Percentiles rank a stretch among this genome's conserved stretches.
phyloP scores from a whole-genome alignment of 495 filamentous ascomycete genomes.

The Platismatia glauca region DNA sequence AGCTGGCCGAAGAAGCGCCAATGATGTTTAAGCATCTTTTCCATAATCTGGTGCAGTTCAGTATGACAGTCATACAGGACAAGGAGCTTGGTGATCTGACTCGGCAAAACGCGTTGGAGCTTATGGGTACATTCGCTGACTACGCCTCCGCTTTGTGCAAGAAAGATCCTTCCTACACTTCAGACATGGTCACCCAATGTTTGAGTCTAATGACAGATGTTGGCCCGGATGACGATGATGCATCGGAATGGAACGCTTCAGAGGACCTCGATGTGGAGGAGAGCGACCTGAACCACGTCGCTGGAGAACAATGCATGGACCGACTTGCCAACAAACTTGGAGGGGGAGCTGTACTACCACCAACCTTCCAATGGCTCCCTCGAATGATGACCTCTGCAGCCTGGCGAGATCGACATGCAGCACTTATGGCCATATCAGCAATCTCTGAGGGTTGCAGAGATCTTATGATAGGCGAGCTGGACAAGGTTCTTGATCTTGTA shows the following conservation, averaged over 20 bases:
- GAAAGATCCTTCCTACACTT: conserved; percentile 82
- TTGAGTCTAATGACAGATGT: conserved; percentile 99
- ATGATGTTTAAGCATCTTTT: conserved; percentile 96
- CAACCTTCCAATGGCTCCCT: conserved; percentile 95
- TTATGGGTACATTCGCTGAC: conserved; percentile 98
- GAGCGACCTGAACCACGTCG: conserved; percentile 95
- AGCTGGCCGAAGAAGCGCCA: conserved; percentile 80
- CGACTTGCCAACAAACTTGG: conserved; percentile 95
- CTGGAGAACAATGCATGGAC: conserved; percentile 98
- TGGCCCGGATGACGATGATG: conserved; percentile 89
- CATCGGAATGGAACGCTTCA: conserved; percentile 81
- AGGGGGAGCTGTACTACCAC: conserved; percentile 72
- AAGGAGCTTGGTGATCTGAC: conserved; percentile 86
- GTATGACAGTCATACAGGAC: conserved; percentile 84
- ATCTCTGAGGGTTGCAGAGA: conserved; percentile 97
- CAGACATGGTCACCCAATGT: conserved; percentile 97
- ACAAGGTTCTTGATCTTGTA: conserved; percentile 87
- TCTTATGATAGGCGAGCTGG: conserved; percentile 88
- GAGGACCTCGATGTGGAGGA: conserved; percentile 96
- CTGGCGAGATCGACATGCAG: conserved; percentile 94
- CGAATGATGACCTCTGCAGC: conserved; percentile 92
- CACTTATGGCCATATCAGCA: conserved; percentile 97
- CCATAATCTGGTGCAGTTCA: conserved; percentile 82
- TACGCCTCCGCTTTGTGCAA: conserved; percentile 87
- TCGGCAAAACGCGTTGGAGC: conserved; percentile 87